Percentiles rank a stretch among this genome's conserved stretches.
Evolutionary conservation across 495 filamentous ascomycete species (phyloP).

Genomic region (Lasiosphaeria hispida): DNA sequence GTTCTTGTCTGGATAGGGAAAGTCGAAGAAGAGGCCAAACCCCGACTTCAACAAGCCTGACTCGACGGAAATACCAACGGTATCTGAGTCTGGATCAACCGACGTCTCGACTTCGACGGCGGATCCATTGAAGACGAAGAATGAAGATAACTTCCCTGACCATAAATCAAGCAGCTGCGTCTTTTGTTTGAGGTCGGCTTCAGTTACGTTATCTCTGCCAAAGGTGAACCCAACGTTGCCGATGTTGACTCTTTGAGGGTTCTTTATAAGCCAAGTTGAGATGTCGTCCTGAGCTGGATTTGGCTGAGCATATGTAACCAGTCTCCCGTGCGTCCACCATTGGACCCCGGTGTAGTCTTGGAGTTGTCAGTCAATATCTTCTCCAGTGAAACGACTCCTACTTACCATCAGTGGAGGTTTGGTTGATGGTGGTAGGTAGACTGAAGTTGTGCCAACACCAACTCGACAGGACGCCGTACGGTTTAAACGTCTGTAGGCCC

Average conservation of each 20-base stretch:
- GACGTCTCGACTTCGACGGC: slow-evolving; percentile 44
- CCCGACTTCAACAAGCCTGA: slow-evolving; percentile 37
- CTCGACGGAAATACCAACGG: slow-evolving; percentile 43
- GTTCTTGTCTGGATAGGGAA: slow-evolving; percentile 45
- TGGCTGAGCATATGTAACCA: slow-evolving; percentile 52
- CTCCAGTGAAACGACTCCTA: not conserved
- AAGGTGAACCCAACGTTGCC: slow-evolving; percentile 49
- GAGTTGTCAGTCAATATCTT: not conserved
- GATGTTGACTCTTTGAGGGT: slow-evolving; percentile 52
- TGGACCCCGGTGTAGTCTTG: slow-evolving; percentile 45
- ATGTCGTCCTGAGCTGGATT: slow-evolving; percentile 51
- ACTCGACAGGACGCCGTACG: slow-evolving; percentile 54
- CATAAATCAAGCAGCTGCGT: slow-evolving; percentile 49
- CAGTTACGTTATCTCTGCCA: slow-evolving; percentile 36
- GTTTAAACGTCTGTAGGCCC: slow-evolving; percentile 58
- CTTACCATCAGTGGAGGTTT: slow-evolving; percentile 38
- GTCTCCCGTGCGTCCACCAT: slow-evolving; percentile 55
- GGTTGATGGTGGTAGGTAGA: slow-evolving; percentile 42
- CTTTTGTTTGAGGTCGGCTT: slow-evolving; percentile 38
- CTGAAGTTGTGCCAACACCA: slow-evolving; percentile 61
- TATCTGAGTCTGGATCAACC: slow-evolving; percentile 46
- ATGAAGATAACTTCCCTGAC: slow-evolving; percentile 45
- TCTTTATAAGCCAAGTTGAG: slow-evolving; percentile 53
- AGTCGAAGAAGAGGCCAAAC: slow-evolving; percentile 51
- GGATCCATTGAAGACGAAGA: slow-evolving; percentile 41